phyloP scores from a whole-genome alignment of 768 basidiomycete genomes.

The Leccinum obscurum region DNA sequence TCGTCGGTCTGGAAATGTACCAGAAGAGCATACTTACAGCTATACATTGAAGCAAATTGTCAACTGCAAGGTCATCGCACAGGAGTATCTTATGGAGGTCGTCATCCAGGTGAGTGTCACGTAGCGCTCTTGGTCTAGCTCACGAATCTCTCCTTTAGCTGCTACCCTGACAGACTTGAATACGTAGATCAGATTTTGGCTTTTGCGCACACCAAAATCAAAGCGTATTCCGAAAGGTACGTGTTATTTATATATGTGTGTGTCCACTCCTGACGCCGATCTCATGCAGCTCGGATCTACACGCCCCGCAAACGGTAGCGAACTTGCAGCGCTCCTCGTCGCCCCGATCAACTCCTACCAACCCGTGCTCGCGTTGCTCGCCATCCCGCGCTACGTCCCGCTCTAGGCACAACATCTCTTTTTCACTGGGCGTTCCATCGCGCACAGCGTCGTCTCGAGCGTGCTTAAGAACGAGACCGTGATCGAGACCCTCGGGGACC shows the following conservation, averaged over 20 bases:
- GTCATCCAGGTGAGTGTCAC: conserved; percentile 46
- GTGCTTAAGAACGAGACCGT: conserved; percentile 97
- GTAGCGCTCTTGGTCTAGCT: conserved; percentile 87
- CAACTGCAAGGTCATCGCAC: no score
- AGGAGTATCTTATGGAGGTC: no score
- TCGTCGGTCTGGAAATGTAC: no score
- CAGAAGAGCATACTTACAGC: no score
- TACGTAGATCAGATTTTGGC: conserved; percentile 95
- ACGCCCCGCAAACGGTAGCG: conserved; percentile 80
- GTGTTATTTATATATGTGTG: conserved; percentile 21
- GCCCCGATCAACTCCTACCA: conserved; percentile 97
- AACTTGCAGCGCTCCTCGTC: conserved; percentile 89
- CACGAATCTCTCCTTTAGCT: conserved; percentile 85
- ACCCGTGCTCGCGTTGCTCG: conserved; percentile 95
- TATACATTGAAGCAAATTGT: no score
- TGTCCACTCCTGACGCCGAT: conserved; percentile 28
- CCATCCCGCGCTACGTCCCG: conserved; percentile 85
- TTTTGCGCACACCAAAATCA: conserved; percentile 80
- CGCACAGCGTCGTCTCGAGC: conserved; percentile 91
- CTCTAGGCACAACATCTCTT: conserved; percentile 88
- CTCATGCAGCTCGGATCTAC: conserved; percentile 72
- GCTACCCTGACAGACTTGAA: conserved; percentile 95
- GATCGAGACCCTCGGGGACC: conserved; percentile 91
- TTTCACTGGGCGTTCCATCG: conserved; percentile 86
- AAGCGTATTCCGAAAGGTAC: conserved; percentile 81